phyloP scores from a whole-genome alignment of 2,329 filamentous ascomycete species.

The Phyllosticta capitalensis region DNA sequence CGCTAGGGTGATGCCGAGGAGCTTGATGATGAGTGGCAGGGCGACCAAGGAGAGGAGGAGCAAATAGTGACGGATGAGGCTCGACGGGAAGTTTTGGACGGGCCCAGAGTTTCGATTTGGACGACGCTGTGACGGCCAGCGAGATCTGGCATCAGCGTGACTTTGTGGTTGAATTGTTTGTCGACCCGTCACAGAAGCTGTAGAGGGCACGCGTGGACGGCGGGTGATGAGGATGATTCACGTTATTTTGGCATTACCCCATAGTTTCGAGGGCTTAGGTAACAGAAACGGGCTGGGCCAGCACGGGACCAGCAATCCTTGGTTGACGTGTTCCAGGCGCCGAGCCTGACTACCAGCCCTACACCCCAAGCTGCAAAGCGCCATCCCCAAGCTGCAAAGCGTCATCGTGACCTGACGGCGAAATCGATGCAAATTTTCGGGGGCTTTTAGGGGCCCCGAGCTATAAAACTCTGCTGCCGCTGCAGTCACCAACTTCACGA shows the following conservation, averaged over 20 bases:
- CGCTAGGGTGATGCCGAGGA: background rate
- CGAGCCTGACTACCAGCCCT: background rate
- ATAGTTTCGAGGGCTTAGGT: background rate
- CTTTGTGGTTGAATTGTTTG: background rate
- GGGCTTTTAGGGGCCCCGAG: background rate
- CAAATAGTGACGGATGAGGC: background rate
- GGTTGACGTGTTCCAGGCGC: background rate
- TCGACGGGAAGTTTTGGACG: background rate
- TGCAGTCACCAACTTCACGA: background rate
- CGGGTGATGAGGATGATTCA: background rate
- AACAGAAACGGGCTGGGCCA: background rate
- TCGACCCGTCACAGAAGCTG: background rate
- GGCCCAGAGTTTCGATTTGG: background rate
- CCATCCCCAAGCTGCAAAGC: slow-evolving; percentile 12
- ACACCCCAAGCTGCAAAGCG: slow-evolving; percentile 11
- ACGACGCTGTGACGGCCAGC: background rate
- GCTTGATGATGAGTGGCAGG: background rate
- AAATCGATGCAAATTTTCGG: slow-evolving; percentile 8
- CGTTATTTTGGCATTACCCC: background rate
- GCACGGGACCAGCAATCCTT: background rate
- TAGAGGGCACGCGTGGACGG: background rate
- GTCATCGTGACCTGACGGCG: slow-evolving; percentile 11
- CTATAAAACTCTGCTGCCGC: slow-evolving; percentile 8
- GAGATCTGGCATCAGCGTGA: background rate
- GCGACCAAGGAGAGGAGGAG: background rate